Percentiles rank a stretch among this genome's conserved stretches.
phyloP scores from a whole-genome alignment of 495 filamentous ascomycete species.

The Penicillium flavigenum region DNA sequence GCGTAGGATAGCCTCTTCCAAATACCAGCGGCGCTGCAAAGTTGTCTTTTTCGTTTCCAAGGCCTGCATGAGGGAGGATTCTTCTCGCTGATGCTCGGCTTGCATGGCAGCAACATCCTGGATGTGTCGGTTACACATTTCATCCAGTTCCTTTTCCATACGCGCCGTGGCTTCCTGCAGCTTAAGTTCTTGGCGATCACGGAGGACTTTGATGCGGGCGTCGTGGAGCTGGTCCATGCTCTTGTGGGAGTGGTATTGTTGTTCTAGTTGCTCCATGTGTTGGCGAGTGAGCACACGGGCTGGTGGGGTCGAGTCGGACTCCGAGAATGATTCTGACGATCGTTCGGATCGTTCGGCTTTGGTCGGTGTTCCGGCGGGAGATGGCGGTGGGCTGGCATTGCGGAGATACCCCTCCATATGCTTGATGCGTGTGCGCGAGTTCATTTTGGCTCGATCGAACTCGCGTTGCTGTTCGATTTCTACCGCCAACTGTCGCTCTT shows the following conservation, averaged over 20 bases:
- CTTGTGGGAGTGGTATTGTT: constrained; percentile 68
- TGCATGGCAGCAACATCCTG: constrained; percentile 58
- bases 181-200: constrained; percentile 70
- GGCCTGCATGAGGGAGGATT: constrained; percentile 44
- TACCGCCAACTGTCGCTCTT: constrained; percentile 71
- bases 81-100: constrained; percentile 50
- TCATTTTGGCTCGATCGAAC: constrained; percentile 57
- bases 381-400: constrained; percentile 49
- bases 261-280: constrained; percentile 59
- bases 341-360: constrained; percentile 3
- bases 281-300: constrained; percentile 38
- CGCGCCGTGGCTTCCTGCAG: constrained; percentile 63
- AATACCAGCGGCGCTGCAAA: constrained; percentile 57
- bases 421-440: constrained; percentile 66
- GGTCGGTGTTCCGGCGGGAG: constrained; percentile 19
- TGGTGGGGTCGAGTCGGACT: constrained; percentile 19
- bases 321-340: constrained; percentile 29
- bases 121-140: constrained; percentile 50
- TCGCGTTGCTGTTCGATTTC: constrained; percentile 63
- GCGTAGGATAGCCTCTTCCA: constrained; percentile 63
- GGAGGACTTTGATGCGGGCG: constrained; percentile 74
- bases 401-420: constrained; percentile 80
- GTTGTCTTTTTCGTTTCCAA: constrained; percentile 52
- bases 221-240: constrained; percentile 70
- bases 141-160: constrained; percentile 62